Evolutionary conservation across 768 basidiomycete genomes (phyloP), one percentile per base, ranked within the genome.

Genomic region (Tylopilus plumbeoviolaceoides): DNA sequence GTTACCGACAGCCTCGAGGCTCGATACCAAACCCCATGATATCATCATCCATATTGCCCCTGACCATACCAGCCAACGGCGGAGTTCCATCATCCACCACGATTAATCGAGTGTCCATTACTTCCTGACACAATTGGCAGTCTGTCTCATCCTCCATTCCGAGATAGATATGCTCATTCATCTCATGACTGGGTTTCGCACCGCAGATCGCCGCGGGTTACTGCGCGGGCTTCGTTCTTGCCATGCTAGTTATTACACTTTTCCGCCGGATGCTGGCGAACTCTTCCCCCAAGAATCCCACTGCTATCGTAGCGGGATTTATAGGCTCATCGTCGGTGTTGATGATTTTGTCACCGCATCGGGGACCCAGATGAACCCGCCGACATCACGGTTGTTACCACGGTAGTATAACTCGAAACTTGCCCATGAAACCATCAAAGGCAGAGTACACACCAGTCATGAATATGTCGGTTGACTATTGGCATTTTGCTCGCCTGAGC

Each of bases 141-240:
- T 28, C 28, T 41, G 49, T 28, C 44, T 31, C 47, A 31, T 45
- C 20, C n/a, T 35, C 27, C 17, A 23, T 25, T 14, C 17, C 45
- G 10, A 44, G 42, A 44, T 38, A 23, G 18, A 28, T 23, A 39
- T 14, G 10, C 21, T 14, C 49, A 21, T 41, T 23, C 39, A 43
- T n/a, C n/a, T 20, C 27, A 35, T n/a, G 20, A 6, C 23, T 33
- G 42, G 8, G 27, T 23, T 36, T 48, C 9, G 15, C 41, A 28
- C 46, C 28, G 30, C 57, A 50, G 31, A 41, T 50, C 42, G 28
- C 53, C 53, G 53, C 51, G 43, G 52, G 38, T 12, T 47, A 36
- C 21, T 51, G 33, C 40, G 56, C 30, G 50, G 30, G 23, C 23
- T 3, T 23, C 23, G 5, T 7, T n/a, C 49, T n/a, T 20, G 20